Evolutionary conservation across 2,329 filamentous ascomycete species (phyloP), one percentile per base, ranked within the genome.

Genomic region (Lachnellula subtilissima): DNA sequence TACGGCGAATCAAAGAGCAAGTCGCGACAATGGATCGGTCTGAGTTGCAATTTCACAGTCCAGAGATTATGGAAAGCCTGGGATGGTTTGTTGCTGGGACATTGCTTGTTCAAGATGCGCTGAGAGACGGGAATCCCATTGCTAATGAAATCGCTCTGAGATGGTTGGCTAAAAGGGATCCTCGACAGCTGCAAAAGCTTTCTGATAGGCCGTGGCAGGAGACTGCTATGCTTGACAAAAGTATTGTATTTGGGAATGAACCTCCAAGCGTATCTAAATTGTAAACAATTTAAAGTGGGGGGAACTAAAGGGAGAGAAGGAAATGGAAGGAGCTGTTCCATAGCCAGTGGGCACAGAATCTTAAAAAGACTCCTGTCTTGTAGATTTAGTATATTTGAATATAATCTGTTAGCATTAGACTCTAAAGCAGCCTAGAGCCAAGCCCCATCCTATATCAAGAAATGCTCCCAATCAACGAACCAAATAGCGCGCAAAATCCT

Each of bases 81-180:
- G 68, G 67, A 11, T 65, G 62, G 52, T 61, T 73, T 42, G 61
- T 73, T 28, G 67, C 66, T 35, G 69, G 67, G 8, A 61, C 64
- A 3, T 58, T 72, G 50, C 56, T 73, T 22, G 58, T 69, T 37
- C 54, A 69, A 22, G 71, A 73, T 61, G 70, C 70, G 4, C 60
- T 65, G 14, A 61, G 66, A 43, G 71, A 73, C 58, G 61, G 63
- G 9, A 65, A 73, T 58, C 61, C 17, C 8, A 22, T 45, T 17
- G 50, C 39, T 2, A 22, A 14, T 12, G 50, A 52, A 15, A 23
- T 47, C n/a, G 45, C 45, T 14, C 12, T 14, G 9, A 47, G 45
- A 22, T 47, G 45, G 45, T 6, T 47, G 23, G 23, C n/a, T 11
- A 47, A 28, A 14, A 47, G 12, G 11, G 45, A 47, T 32, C 8